Evolutionary conservation across 805 yeast genomes (phyloP).

Genomic region (Kodamaea restingae): DNA sequence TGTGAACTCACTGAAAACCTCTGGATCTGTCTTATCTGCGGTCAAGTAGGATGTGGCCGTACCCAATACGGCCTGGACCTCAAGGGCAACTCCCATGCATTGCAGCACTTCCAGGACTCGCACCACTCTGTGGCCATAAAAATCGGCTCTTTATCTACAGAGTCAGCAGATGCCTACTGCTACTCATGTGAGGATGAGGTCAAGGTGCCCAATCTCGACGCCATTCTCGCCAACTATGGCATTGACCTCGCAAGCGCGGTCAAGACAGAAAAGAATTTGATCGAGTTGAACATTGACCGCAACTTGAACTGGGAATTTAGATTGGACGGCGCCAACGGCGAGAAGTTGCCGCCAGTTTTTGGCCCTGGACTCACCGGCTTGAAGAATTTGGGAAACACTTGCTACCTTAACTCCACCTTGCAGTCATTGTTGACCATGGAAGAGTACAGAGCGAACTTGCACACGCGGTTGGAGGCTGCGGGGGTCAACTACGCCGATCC

Average conservation of each 20-base stretch:
- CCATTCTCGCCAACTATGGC: slow-evolving; percentile 54
- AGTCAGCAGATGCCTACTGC: slow-evolving; percentile 83
- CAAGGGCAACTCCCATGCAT: slow-evolving; percentile 92
- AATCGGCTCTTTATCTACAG: slow-evolving; percentile 78
- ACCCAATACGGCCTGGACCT: slow-evolving; percentile 84
- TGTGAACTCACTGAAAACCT: slow-evolving; percentile 73
- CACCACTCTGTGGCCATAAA: slow-evolving; percentile 85
- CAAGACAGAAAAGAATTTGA: slow-evolving; percentile 82
- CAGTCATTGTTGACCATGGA: slow-evolving; percentile 61
- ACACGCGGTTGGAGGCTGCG: slow-evolving; percentile 26
- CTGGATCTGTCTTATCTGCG: slow-evolving; percentile 93
- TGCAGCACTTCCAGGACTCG: slow-evolving; percentile 57
- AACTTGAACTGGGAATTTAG: slow-evolving; percentile 91
- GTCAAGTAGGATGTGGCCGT: slow-evolving; percentile 91
- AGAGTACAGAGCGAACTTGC: slow-evolving; percentile 37
- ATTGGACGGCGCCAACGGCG: slow-evolving; percentile 69
- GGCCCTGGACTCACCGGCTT: slow-evolving; percentile 83
- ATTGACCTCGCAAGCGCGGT: slow-evolving; percentile 53
- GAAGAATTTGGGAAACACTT: slow-evolving; percentile 87
- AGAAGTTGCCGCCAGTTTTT: slow-evolving; percentile 55
- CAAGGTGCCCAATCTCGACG: slow-evolving; percentile 56
- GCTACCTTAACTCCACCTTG: slow-evolving; percentile 78
- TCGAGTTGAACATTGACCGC: slow-evolving; percentile 90
- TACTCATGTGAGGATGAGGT: slow-evolving; percentile 88
- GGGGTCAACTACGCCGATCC: slow-evolving; percentile 31